Percentiles rank a stretch among this genome's conserved stretches.
These are phyloP conservation scores for Collybia sordida DNA, from an alignment of 768 basidiomycete species.

Conservation along the genomic window DNA sequence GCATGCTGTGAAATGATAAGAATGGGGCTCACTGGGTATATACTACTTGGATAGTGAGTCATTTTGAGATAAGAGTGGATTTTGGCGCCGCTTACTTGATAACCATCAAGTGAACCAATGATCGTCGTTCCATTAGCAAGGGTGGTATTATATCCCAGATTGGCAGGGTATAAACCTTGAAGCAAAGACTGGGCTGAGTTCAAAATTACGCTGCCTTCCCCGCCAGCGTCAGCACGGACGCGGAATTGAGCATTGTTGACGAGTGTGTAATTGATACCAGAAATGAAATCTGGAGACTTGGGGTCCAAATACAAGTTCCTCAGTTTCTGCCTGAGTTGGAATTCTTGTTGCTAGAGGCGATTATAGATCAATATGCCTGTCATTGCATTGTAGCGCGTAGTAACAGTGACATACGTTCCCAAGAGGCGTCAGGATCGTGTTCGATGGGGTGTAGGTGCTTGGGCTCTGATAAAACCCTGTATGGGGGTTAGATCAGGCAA, in stretches of 20 bases:
- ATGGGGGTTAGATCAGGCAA: neutral
- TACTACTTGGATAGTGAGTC: slow-evolving; percentile 16
- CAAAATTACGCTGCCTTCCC: slow-evolving; percentile 64
- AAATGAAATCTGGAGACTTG: slow-evolving; percentile 53
- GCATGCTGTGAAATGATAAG: neutral
- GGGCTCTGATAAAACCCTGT: slow-evolving; percentile 67
- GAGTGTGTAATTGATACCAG: slow-evolving; percentile 35
- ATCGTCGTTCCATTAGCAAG: slow-evolving; percentile 66
- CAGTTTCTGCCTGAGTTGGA: slow-evolving; percentile 50
- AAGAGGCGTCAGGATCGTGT: slow-evolving; percentile 61
- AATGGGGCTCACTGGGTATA: slow-evolving; percentile 33
- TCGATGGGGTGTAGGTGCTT: slow-evolving; percentile 53
- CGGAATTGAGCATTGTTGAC: slow-evolving; percentile 36
- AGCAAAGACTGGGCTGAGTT: slow-evolving; percentile 66
- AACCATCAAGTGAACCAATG: slow-evolving; percentile 60
- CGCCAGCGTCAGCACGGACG: slow-evolving; percentile 67
- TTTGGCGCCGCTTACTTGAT: slow-evolving; percentile 38
- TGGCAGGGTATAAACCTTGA: slow-evolving; percentile 67
- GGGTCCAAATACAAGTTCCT: slow-evolving; percentile 51
- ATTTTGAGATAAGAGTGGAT: neutral
- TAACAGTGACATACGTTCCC: slow-evolving; percentile 47
- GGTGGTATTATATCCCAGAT: slow-evolving; percentile 42
- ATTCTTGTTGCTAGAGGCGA: slow-evolving; percentile 49
- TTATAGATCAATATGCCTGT: neutral
- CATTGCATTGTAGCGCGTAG: neutral